phyloP scores from a whole-genome alignment of 306 rosid genomes.

The Sindora glabra region DNA sequence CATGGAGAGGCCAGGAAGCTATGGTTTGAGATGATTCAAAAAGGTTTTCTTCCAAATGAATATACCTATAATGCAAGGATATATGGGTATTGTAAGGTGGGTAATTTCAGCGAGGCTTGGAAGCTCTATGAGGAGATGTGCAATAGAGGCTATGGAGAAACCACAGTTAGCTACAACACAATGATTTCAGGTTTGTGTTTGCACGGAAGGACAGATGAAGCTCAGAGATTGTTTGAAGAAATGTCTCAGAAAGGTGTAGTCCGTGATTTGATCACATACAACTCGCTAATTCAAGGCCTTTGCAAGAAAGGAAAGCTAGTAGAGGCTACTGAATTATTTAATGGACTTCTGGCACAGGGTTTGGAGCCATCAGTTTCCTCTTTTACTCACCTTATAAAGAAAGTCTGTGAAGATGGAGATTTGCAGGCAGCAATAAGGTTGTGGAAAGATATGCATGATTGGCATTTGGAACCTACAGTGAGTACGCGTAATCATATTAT shows the following conservation, averaged over 20 bases:
- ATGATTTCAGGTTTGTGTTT: slow-evolving; percentile 53
- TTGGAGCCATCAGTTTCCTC: slow-evolving; percentile 39
- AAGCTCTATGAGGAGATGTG: slow-evolving; percentile 52
- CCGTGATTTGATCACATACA: slow-evolving; percentile 44
- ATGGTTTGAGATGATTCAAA: slow-evolving; percentile 77
- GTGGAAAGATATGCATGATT: slow-evolving; percentile 44
- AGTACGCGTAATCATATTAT: slow-evolving; percentile 32
- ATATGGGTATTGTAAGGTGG: slow-evolving; percentile 38
- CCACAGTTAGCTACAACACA: slow-evolving; percentile 30
- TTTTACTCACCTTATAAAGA: no score
- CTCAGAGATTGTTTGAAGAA: slow-evolving; percentile 42
- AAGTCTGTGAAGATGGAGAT: slow-evolving; percentile 34
- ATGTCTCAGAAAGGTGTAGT: slow-evolving; percentile 44
- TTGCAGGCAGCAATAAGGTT: slow-evolving; percentile 36
- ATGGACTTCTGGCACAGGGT: slow-evolving; percentile 35
- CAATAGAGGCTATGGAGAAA: slow-evolving; percentile 42
- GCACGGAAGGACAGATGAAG: slow-evolving; percentile 45
- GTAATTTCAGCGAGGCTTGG: slow-evolving; percentile 38
- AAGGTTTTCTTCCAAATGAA: slow-evolving; percentile 59
- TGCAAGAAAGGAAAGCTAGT: slow-evolving; percentile 34
- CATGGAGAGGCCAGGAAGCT: slow-evolving; percentile 62
- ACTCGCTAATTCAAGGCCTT: slow-evolving; percentile 47
- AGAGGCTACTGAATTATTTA: slow-evolving; percentile 33
- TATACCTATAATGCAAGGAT: slow-evolving; percentile 48
- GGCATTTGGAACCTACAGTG: slow-evolving; percentile 35